These are phyloP conservation scores for Amylostereum areolatum DNA, from an alignment of 1,284 basidiomycete genomes.

Conservation along the genomic window DNA sequence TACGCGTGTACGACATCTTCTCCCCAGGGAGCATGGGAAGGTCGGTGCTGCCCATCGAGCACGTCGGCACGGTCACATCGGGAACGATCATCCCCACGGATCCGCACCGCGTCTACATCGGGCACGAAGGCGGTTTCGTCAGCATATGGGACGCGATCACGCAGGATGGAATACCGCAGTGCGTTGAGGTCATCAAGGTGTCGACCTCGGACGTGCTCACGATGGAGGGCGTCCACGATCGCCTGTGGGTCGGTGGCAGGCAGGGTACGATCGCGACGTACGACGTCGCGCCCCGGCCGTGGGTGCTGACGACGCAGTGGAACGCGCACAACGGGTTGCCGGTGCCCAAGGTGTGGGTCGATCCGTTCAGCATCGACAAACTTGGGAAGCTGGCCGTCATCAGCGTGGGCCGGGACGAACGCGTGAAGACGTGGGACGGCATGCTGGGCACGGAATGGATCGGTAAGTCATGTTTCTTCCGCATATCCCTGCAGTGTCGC, in stretches of 20 bases:
- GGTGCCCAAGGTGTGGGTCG: slow-evolving; percentile 65
- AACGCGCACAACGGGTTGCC: slow-evolving; percentile 79
- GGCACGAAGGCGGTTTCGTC: slow-evolving; percentile 89
- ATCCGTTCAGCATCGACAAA: slow-evolving; percentile 67
- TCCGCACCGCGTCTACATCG: slow-evolving; percentile 73
- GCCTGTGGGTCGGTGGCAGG: slow-evolving; percentile 82
- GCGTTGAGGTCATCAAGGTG: slow-evolving; percentile 70
- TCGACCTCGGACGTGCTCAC: slow-evolving; percentile 75
- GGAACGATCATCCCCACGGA: slow-evolving; percentile 73
- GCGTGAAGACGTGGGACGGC: slow-evolving; percentile 86
- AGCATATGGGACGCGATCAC: slow-evolving; percentile 67
- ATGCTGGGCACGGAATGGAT: slow-evolving; percentile 83
- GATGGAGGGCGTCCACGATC: slow-evolving; percentile 73
- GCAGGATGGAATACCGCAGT: slow-evolving; percentile 48
- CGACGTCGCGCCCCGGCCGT: slow-evolving; percentile 67
- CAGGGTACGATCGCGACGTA: slow-evolving; percentile 83
- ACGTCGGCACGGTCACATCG: slow-evolving; percentile 76
- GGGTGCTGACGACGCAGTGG: slow-evolving; percentile 90
- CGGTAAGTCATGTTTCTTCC: slow-evolving; percentile 40
- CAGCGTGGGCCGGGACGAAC: slow-evolving; percentile 75
- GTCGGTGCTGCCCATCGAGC: slow-evolving; percentile 49
- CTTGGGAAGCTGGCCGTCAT: slow-evolving; percentile 65
- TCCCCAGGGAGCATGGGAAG: slow-evolving; percentile 41
- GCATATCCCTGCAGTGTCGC: not conserved
- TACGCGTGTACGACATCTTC: slow-evolving; percentile 76